Conservation (phyloP, 225 moss, liverwort and hornwort species). For the Thuidium tamariscinum region DNA sequence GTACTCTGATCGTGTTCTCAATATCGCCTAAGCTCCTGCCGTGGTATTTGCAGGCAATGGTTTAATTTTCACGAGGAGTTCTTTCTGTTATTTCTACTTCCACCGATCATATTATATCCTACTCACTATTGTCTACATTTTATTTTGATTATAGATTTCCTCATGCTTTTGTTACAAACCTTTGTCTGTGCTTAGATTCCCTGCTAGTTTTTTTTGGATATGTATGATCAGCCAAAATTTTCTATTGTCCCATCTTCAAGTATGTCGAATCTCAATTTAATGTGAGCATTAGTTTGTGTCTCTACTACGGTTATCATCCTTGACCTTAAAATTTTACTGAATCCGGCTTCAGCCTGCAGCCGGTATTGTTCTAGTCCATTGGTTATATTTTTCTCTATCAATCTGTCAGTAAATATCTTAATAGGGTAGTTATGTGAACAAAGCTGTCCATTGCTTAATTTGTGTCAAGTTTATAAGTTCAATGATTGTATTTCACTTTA, state of each 20-base stretch:
- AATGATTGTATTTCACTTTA: neutral
- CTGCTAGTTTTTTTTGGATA: neutral
- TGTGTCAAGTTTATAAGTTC: neutral
- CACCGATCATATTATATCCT: constrained; percentile 99
- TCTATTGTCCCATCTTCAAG: neutral
- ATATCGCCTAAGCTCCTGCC: neutral
- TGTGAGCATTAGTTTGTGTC: neutral
- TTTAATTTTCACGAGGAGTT: constrained; percentile 99
- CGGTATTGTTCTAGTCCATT: constrained; percentile 28
- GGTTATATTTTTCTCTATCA: neutral
- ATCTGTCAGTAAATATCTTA: neutral
- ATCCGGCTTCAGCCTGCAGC: constrained; percentile 84
- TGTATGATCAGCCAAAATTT: neutral
- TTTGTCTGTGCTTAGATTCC: neutral
- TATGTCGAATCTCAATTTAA: neutral
- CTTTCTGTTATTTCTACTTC: constrained; percentile 89
- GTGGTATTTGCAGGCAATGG: constrained; percentile 63
- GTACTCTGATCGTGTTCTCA: neutral
- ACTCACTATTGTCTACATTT: neutral
- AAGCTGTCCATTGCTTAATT: neutral
- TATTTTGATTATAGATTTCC: neutral
- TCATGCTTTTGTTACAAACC: neutral
- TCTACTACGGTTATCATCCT: constrained; percentile 17
- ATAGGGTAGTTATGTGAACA: neutral
- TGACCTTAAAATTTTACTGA: constrained; percentile 51